Conservation (phyloP, 345 rosid species). For the Clarkia xantiana region DNA sequence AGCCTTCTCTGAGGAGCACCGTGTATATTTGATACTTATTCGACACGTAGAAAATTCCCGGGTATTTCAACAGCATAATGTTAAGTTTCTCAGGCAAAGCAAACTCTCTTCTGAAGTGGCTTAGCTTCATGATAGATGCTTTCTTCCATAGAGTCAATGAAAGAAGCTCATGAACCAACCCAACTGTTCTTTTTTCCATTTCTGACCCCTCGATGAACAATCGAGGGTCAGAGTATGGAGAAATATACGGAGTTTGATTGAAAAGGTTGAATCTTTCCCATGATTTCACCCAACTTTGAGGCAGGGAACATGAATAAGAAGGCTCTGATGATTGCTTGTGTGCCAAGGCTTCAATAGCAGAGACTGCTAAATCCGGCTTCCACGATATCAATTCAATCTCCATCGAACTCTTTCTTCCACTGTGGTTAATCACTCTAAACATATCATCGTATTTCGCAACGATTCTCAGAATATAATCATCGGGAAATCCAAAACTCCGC, state of each 20-base stretch:
- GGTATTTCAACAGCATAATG: slow-evolving; percentile 61
- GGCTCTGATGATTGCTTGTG: slow-evolving; percentile 35
- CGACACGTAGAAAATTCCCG: slow-evolving; percentile 69
- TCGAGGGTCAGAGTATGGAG: slow-evolving; percentile 40
- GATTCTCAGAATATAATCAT: slow-evolving; percentile 74
- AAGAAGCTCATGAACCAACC: slow-evolving; percentile 66
- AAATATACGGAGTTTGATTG: slow-evolving; percentile 56
- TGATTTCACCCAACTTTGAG: slow-evolving; percentile 61
- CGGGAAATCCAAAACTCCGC: slow-evolving; percentile 64
- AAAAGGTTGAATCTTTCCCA: slow-evolving; percentile 65
- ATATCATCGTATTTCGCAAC: slow-evolving; percentile 43
- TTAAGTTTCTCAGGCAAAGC: slow-evolving; percentile 59
- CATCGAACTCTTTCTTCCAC: slow-evolving; percentile 84
- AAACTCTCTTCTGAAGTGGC: slow-evolving; percentile 81
- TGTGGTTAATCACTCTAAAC: slow-evolving; percentile 48
- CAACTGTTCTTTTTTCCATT: slow-evolving; percentile 64
- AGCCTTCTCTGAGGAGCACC: slow-evolving; percentile 76
- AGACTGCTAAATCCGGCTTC: slow-evolving; percentile 55
- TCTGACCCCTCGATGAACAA: slow-evolving; percentile 47
- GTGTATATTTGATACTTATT: slow-evolving; percentile 77
- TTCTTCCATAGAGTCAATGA: slow-evolving; percentile 79
- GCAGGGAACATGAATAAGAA: slow-evolving; percentile 47
- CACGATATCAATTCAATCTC: slow-evolving; percentile 76
- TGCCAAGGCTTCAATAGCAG: slow-evolving; percentile 57
- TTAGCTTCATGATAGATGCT: slow-evolving; percentile 57